Percentiles rank a stretch among this genome's conserved stretches.
Conservation (phyloP, 805 yeast species). For the Blastobotrys attinorum region DNA sequence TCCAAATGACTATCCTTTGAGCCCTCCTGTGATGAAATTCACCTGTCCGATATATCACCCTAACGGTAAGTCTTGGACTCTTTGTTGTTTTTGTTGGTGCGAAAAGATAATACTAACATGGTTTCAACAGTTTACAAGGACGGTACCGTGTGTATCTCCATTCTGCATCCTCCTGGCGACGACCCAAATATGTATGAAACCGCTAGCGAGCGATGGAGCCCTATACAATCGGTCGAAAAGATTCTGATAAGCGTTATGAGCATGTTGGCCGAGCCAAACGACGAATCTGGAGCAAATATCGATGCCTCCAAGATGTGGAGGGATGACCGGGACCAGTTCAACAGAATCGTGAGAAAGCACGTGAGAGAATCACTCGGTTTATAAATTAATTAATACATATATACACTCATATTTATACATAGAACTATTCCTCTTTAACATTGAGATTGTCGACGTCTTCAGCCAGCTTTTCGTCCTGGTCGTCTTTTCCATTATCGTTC, state of each 20-base stretch:
- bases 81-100: conserved; percentile 2
- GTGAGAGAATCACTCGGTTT: conserved; percentile 69
- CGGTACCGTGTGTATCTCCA: conserved; percentile 94
- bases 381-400: conserved; percentile 21
- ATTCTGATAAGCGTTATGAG: conserved; percentile 86
- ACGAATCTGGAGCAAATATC: conserved; percentile 90
- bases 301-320: conserved; percentile 81
- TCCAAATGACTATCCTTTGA: conserved; percentile 74
- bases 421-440: background rate
- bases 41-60: conserved; percentile 87
- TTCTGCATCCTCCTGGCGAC: conserved; percentile 92
- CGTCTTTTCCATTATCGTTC: conserved; percentile 13
- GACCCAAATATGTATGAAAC: conserved; percentile 94
- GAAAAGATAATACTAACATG: background rate
- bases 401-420: background rate
- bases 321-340: conserved; percentile 64
- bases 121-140: conserved; percentile 62
- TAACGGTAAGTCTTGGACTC: too few species aligned
- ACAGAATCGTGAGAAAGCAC: conserved; percentile 54
- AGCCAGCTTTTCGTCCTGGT: background rate
- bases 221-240: conserved; percentile 96
- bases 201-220: conserved; percentile 97
- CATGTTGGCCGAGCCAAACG: conserved; percentile 92
- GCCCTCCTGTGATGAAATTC: conserved; percentile 70
- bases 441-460: background rate